phyloP scores from a whole-genome alignment of 2,329 filamentous ascomycete species.

The Hypocrella siamensis region DNA sequence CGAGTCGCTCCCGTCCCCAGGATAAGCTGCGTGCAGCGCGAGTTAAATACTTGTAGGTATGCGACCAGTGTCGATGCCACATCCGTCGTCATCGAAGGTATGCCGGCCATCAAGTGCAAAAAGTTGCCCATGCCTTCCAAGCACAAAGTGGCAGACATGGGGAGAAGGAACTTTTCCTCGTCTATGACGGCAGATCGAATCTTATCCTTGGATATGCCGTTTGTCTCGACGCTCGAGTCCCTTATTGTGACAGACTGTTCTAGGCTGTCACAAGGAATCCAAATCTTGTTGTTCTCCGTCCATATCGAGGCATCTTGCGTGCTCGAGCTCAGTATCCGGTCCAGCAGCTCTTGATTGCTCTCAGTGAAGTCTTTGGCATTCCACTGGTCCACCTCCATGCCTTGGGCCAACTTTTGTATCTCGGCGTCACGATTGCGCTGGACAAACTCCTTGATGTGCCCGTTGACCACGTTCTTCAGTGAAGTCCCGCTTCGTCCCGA shows the following conservation, averaged over 20 bases:
- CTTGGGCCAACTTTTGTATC: conserved; percentile 57
- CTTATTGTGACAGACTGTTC: conserved; percentile 16
- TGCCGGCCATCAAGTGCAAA: conserved; percentile 65
- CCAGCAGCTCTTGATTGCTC: conserved; percentile 41
- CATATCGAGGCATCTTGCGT: conserved; percentile 54
- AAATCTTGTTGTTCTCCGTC: conserved; percentile 44
- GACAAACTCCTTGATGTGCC: conserved; percentile 69
- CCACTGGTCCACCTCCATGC: conserved; percentile 73
- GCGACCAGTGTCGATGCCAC: conserved; percentile 66
- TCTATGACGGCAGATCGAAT: conserved; percentile 63
- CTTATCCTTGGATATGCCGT: conserved; percentile 44
- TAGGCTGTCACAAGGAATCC: conserved; percentile 29
- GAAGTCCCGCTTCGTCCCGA: conserved; percentile 63
- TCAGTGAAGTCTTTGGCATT: conserved; percentile 60
- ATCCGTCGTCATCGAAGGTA: conserved; percentile 79
- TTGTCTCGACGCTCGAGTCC: conserved; percentile 23
- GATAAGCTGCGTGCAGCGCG: conserved; percentile 88
- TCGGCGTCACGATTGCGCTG: conserved; percentile 54
- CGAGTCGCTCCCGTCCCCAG: conserved; percentile 83
- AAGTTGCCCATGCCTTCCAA: conserved; percentile 71
- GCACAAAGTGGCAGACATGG: conserved; percentile 67
- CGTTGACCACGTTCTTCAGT: conserved; percentile 65
- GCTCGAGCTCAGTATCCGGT: conserved; percentile 51
- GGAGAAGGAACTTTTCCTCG: conserved; percentile 71
- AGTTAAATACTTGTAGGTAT: conserved; percentile 89